Base-by-base conservation (phyloP, 2,329 filamentous ascomycete species). In the Salinomyces thailandicus region DNA sequence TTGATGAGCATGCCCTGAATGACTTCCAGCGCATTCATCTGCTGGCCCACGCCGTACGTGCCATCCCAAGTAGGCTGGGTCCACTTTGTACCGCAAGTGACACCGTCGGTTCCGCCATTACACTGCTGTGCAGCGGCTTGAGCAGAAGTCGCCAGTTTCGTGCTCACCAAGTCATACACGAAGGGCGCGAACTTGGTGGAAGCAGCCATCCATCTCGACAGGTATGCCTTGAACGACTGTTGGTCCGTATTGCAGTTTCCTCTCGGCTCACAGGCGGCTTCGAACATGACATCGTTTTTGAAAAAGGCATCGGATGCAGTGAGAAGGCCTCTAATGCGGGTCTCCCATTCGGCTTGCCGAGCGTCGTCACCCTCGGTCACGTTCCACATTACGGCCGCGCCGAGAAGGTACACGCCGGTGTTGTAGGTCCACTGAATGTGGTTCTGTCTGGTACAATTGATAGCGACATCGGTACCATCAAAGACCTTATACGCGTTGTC, bases 11-110 rank as follows among this genome's bases (percentile, higher is more conserved):
- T 55, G 22, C 62, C 63, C 38, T 63, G 55, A 35, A 76, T 64
- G 32, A 69, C 63, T 32, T 69, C 69, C 5, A 77, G 59, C 0
- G 69, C 72, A 33, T 64, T 67, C 69, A 77, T 73, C 55, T 74
- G 67, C 52, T 75, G 67, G 2, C 72, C 72, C 2, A 73, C 71
- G 5, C 73, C 72, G 8, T 54, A 52, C 1, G 55, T 57, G 3
- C 65, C 61, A 47, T 74, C 71, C 45, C 61, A 66, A 2, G 44
- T 50, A 5, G 50, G 58, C 7, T 53, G 42, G 13, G 50, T 55
- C 66, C 66, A 69, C 12, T 56, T 53, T 22, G 58, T 62, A 3
- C 66, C 66, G 47, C 66, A 69, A 22, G 58, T 63, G 5, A 61
- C 60, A 16, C 66, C 60, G 18, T 68, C 54, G 1, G 44, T 41